Percentiles rank a stretch among this genome's conserved stretches.
These are phyloP conservation scores for Aspergillus cejpii DNA, from an alignment of 2,329 filamentous ascomycete species.

Conservation along the genomic window DNA sequence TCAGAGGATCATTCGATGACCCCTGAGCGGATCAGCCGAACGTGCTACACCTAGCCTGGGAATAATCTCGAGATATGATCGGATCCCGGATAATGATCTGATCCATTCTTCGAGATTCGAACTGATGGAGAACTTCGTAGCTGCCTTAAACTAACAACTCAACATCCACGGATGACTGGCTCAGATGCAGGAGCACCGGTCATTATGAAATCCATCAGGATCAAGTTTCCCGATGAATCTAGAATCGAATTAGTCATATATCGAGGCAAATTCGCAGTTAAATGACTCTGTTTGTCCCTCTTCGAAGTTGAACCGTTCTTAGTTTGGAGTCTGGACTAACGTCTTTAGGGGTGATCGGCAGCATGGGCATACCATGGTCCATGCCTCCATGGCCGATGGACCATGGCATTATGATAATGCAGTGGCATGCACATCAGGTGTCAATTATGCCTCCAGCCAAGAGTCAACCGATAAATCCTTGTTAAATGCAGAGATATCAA, in stretches of 20 bases:
- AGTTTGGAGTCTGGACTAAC: conserved; percentile 1
- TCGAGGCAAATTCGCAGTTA: too few relatives aligned
- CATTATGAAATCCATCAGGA: too few relatives aligned
- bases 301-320: neutral
- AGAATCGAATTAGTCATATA: too few relatives aligned
- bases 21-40: conserved; percentile 31
- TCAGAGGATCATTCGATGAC: conserved; percentile 16
- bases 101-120: neutral
- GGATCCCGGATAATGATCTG: neutral
- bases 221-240: too few relatives aligned
- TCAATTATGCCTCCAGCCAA: neutral
- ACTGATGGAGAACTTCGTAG: neutral
- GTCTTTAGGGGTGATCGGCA: conserved; percentile 12
- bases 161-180: too few relatives aligned
- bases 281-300: neutral
- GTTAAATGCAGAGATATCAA: neutral
- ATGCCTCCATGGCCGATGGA: neutral
- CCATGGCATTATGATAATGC: neutral
- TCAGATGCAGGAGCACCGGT: too few relatives aligned
- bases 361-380: conserved; percentile 16
- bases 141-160: too few relatives aligned
- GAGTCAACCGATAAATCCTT: neutral
- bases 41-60: too few relatives aligned
- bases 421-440: too few relatives aligned
- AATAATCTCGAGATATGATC: neutral